Base-by-base conservation (phyloP, 2,329 filamentous ascomycete genomes). In the Colletotrichum tanaceti region DNA sequence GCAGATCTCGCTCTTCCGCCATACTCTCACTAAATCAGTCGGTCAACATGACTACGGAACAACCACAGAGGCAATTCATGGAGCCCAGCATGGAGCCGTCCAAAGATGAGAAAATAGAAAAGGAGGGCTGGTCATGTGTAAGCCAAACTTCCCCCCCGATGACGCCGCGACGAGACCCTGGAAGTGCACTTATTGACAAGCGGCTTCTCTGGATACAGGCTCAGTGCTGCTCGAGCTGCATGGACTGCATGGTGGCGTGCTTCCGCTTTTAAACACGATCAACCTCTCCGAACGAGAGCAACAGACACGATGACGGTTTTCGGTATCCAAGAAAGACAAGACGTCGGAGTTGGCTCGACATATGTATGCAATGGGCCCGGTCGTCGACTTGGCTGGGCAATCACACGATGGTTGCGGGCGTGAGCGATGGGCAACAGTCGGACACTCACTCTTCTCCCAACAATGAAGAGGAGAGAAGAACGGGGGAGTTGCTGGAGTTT, bases 171-270 rank as follows among this genome's bases (percentile, higher is more conserved):
- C 9, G 38, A 16, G 39, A 28, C 39, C 16, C 22, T 60, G 43
- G 16, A 59, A 38, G n/a, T 16, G 28, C 32, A 5, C 32, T 20
- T 35, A 22, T 46, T 60, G 35, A 60, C 46, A 20, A 59, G 11
- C 16, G 47, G 11, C 16, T 1, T 1, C 18, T 13, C 22, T 4
- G 11, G 10, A 14, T 24, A 43, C 46, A 60, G 58, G 58, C 58
- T 11, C 58, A 60, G n/a, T 60, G 44, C 46, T 60, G 22, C 38
- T 60, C 58, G 5, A 60, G 58, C 46, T 60, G 58, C 46, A 49
- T 60, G 44, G 58, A 60, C 18, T 60, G 58, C 58, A 2, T 60
- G 11, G 52, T 60, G 58, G 52, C 52, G 58, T 60, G 58, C 46
- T 4, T 20, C 20, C 58, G 58, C 11, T 60, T 41, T 22, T 60